Conservation (phyloP, 73 alveolate genomes). For the Tetrahymena borealis region DNA sequence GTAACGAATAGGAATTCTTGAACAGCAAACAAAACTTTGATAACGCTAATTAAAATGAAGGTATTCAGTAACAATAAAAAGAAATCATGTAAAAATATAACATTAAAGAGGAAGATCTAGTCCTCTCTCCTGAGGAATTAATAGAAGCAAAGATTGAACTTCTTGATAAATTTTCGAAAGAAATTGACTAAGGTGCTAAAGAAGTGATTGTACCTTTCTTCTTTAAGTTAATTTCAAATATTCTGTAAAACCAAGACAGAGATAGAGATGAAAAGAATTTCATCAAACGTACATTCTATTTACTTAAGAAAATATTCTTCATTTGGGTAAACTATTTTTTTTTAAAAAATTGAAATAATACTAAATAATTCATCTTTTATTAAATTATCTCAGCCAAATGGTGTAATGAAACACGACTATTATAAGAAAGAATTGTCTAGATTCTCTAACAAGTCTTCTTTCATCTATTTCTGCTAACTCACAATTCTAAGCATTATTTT, state of each 20-base stretch:
- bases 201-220: neutral
- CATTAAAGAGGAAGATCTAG: neutral
- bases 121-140: neutral
- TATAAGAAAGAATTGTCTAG: neutral
- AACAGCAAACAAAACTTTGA: neutral
- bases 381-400: neutral
- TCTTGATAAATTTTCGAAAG: neutral
- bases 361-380: neutral
- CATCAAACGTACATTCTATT: neutral
- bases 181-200: neutral
- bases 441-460: neutral
- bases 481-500: neutral
- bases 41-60: neutral
- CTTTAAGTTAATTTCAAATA: neutral
- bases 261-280: neutral
- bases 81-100: neutral
- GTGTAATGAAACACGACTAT: neutral
- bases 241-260: neutral
- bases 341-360: neutral
- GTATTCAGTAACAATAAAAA: neutral
- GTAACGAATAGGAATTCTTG: neutral
- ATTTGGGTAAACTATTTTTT: neutral
- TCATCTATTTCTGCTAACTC: neutral
- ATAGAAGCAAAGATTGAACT: neutral
- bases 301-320: neutral